phyloP scores from a whole-genome alignment of 1,139 yeast genomes.

The Suhomyces guaymorum region DNA sequence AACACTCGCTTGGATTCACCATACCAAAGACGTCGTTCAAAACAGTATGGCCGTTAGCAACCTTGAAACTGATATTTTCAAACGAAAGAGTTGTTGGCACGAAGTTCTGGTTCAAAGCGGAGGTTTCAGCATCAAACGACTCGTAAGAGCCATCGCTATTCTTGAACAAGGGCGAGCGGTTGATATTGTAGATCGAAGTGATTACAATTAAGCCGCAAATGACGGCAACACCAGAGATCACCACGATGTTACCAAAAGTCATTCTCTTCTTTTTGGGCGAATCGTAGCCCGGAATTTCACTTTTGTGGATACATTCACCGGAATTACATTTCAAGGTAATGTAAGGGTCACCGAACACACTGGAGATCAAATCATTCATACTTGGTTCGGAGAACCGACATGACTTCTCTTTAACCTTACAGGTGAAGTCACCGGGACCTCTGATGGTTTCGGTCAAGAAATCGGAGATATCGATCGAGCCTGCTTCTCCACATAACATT shows the following conservation, averaged over 20 bases:
- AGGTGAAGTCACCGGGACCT: constrained; percentile 92
- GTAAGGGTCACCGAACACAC: constrained; percentile 90
- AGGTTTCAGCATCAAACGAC: constrained; percentile 36
- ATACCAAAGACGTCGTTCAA: constrained; percentile 68
- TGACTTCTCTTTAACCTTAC: constrained; percentile 59
- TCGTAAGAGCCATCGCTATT: constrained; percentile 18
- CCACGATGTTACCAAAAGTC: constrained; percentile 50
- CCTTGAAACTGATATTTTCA: constrained; percentile 65
- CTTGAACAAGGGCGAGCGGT: constrained; percentile 64
- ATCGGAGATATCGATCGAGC: constrained; percentile 92
- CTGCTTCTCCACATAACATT: constrained; percentile 91
- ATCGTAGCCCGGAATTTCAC: constrained; percentile 89
- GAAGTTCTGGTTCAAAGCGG: constrained; percentile 53
- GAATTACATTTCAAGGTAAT: constrained; percentile 78
- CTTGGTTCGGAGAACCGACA: constrained; percentile 93
- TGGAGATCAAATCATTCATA: constrained; percentile 86
- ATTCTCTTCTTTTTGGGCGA: constrained; percentile 60
- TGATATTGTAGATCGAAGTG: constrained; percentile 52
- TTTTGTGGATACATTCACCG: constrained; percentile 89
- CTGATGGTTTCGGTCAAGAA: constrained; percentile 83
- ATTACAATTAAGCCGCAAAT: constrained; percentile 40
- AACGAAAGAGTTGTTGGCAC: constrained; percentile 80
- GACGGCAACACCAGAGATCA: constrained; percentile 52
- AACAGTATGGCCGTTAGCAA: constrained; percentile 51
- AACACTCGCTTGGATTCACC: constrained; percentile 82